Conservation (phyloP, 495 filamentous ascomycete genomes). For the Xylaria flabelliformis region DNA sequence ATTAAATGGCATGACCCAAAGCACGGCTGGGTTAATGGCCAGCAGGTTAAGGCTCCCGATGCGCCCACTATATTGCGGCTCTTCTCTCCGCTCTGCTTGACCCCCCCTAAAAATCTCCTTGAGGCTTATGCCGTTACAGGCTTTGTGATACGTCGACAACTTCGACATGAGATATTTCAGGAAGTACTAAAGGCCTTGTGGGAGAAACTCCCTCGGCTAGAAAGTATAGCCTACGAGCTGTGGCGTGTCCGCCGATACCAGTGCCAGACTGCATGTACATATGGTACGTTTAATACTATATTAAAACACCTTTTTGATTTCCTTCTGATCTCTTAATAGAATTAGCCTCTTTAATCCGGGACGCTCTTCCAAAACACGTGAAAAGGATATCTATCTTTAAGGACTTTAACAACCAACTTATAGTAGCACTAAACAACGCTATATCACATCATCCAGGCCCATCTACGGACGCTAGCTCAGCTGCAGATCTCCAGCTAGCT, state of each 20-base stretch:
- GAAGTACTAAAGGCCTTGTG: conserved; percentile 11
- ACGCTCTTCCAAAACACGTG: conserved; percentile 1
- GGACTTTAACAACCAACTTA: conserved; percentile 13
- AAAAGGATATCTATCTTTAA: conserved; percentile 16
- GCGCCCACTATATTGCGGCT: conserved; percentile 12
- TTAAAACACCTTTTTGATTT: conserved; percentile 8
- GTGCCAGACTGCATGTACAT: conserved; percentile 7
- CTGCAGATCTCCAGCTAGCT: conserved; percentile 3
- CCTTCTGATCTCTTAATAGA: conserved; percentile 14
- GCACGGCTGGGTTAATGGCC: conserved; percentile 15
- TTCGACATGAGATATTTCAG: conserved; percentile 8
- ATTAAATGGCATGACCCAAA: conserved; percentile 20
- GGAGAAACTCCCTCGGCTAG: conserved; percentile 12
- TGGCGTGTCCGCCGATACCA: conserved; percentile 11
- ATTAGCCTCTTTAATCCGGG: conserved; percentile 9
- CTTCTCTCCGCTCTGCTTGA: conserved; percentile 1
- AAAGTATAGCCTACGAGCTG: conserved; percentile 16
- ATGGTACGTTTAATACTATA: conserved; percentile 9
- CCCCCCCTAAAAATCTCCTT: conserved; percentile 4
- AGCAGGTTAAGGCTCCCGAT: conserved; percentile 14
- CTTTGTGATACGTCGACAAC: conserved; percentile 20
- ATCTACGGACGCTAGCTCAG: conserved; percentile 5
- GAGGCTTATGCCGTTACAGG: conserved; percentile 13
- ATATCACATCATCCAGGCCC: not conserved
- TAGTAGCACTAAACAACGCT: conserved; percentile 5